These are phyloP conservation scores for Plasmodium relictum DNA, from an alignment of 169 alveolate genomes.

Conservation along the genomic window DNA sequence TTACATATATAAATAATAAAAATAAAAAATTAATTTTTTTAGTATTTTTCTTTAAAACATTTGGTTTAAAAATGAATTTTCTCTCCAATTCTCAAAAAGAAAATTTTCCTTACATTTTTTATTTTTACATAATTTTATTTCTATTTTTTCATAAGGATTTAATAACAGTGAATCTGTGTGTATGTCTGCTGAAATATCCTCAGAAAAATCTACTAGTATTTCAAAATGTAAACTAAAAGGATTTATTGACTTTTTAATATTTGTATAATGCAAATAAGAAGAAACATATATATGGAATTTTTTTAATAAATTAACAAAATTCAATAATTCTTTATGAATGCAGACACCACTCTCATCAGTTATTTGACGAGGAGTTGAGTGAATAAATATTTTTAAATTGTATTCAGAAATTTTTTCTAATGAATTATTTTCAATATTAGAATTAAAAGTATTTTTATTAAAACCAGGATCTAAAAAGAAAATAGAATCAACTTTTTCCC, in stretches of 20 bases:
- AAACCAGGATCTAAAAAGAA: constrained; percentile 61
- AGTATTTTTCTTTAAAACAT: not conserved
- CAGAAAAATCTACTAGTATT: constrained; percentile 43
- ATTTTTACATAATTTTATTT: constrained; percentile 8
- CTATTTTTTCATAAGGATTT: not conserved
- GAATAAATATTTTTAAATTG: constrained; percentile 42
- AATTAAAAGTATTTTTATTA: constrained; percentile 29
- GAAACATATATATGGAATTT: not conserved
- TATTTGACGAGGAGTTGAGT: constrained; percentile 59
- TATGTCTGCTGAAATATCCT: constrained; percentile 7
- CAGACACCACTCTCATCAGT: not conserved
- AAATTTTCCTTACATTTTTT: constrained; percentile 10
- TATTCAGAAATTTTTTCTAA: constrained; percentile 27
- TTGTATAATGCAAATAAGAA: constrained; percentile 47
- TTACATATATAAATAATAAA: no score
- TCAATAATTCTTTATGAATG: constrained; percentile 29
- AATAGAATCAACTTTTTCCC: constrained; percentile 21
- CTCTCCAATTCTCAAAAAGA: constrained; percentile 37
- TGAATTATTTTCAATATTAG: constrained; percentile 21
- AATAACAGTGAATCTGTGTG: not conserved
- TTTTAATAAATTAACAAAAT: constrained; percentile 36
- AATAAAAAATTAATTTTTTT: no score
- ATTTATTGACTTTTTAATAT: not conserved
- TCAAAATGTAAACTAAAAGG: constrained; percentile 61
- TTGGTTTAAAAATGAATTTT: constrained; percentile 2